Base-by-base conservation (phyloP, 139 green algal genomes). In the Haematococcus sp. region DNA sequence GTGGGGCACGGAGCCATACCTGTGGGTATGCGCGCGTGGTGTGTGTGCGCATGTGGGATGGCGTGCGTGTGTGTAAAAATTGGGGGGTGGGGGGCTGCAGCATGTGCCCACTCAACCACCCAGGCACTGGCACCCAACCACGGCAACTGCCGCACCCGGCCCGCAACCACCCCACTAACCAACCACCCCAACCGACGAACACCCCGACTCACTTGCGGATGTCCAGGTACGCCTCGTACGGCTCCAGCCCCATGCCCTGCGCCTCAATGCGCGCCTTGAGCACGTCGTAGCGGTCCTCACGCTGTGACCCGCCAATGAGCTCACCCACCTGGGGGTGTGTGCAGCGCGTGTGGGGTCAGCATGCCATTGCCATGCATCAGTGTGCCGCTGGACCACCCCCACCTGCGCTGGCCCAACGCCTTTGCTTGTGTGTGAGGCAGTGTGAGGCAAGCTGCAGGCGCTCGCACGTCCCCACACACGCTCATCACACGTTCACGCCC, bases 151-250 rank as follows among this genome's bases (percentile, higher is more conserved):
- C 19, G 52, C 22, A 61, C 13, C 13, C 46, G 11, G 11, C 40
- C 40, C 7, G 7, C 40, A 49, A 49, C 40, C 11, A 11, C 40
- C 40, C 40, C 11, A 49, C 7, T 11, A 7, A 49, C 40, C 40
- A 49, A 49, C 40, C 40, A 11, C 40, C 40, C 40, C 40, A 49
- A 49, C 40, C 40, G 40, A 49, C 40, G n/a, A n/a, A n/a, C n/a
- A n/a, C n/a, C n/a, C 11, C 40, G 11, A 49, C 40, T 11, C 40
- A 49, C 54, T 85, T 83, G 34, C 96, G 78, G 54, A 99, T 76
- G 87, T 99, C 96, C 22, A 99, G 77, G 87, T 99, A 99, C 66
- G 79, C 91, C 68, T 91, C 87, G 79, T 98, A 98, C 1, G 83
- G 46, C 49, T 91, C 91, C 35, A 88, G 4, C n/a, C 88, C 79